Evolutionary conservation across 2,329 filamentous ascomycete species (phyloP).

Genomic region (Colletotrichum somersetense): DNA sequence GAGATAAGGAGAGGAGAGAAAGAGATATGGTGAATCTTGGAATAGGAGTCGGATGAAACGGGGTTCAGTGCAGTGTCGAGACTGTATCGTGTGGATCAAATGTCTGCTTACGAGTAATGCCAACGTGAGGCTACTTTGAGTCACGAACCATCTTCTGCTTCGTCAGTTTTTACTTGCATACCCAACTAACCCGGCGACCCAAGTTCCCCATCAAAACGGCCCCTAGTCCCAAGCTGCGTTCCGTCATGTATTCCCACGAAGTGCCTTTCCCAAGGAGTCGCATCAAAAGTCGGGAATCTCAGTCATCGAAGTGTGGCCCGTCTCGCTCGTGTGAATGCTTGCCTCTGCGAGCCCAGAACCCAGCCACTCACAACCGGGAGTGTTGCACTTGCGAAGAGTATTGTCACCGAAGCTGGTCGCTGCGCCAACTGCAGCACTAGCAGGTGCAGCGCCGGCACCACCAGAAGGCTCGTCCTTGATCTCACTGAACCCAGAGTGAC

Average conservation of each 20-base stretch:
- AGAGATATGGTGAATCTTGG: background rate
- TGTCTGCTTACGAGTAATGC: background rate
- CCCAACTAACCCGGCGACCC: background rate
- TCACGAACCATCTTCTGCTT: background rate
- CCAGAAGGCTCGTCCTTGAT: conserved; percentile 74
- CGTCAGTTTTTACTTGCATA: background rate
- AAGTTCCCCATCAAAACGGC: background rate
- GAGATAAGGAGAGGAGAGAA: background rate
- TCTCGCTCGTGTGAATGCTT: conserved; percentile 69
- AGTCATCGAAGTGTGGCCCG: conserved; percentile 65
- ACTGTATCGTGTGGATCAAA: background rate
- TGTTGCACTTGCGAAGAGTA: conserved; percentile 82
- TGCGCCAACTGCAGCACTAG: background rate
- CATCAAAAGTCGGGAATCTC: conserved; percentile 52
- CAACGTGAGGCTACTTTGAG: background rate
- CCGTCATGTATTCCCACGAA: background rate
- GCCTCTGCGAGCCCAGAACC: conserved; percentile 74
- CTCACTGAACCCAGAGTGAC: conserved; percentile 70
- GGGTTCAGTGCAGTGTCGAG: background rate
- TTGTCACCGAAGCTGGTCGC: conserved; percentile 50
- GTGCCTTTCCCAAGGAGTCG: background rate
- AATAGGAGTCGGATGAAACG: background rate
- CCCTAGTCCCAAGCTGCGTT: background rate
- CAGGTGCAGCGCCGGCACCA: background rate
- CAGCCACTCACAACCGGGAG: conserved; percentile 70